A percentile compares a stretch with the other conserved stretches of the same genome.
Conservation (phyloP, 1,139 yeast species). For the Sugiyamaella castrensis region DNA sequence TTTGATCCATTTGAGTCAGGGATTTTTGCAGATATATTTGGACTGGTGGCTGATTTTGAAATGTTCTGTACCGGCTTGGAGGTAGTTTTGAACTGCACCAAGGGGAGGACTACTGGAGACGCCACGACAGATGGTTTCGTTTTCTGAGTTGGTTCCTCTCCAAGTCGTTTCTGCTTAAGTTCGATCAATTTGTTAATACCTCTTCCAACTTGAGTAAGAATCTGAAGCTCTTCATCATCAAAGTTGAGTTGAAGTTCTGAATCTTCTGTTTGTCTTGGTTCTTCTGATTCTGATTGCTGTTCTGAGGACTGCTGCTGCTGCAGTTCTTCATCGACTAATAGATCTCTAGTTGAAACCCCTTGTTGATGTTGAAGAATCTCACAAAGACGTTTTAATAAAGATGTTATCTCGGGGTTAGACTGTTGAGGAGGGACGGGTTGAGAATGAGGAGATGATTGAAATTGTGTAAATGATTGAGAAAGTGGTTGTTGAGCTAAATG, state of each 20-base stretch:
- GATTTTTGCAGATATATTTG: too few species aligned
- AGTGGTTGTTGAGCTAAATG: too few species aligned
- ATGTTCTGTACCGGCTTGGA: not conserved
- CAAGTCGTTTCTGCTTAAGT: conserved; percentile 1
- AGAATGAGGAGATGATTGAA: not conserved
- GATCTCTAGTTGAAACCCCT: not conserved
- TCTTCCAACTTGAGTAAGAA: conserved; percentile 8
- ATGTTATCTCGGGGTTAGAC: conserved; percentile 3
- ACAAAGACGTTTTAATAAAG: conserved; percentile 3
- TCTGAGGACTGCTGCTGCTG: too few species aligned
- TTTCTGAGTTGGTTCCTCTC: too few species aligned
- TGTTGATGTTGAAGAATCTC: conserved; percentile 2
- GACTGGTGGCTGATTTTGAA: not conserved
- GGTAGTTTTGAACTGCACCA: not conserved
- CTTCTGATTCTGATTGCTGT: too few species aligned
- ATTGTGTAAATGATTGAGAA: too few species aligned
- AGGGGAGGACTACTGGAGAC: not conserved
- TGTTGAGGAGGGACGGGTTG: not conserved
- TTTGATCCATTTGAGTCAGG: too few species aligned
- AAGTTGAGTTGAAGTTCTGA: too few species aligned
- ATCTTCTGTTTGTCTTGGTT: too few species aligned
- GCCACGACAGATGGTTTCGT: too few species aligned
- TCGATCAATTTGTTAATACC: conserved; percentile 5
- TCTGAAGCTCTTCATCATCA: conserved; percentile 8
- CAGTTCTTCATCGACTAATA: too few species aligned